Conservation (phyloP, 2,329 filamentous ascomycete genomes). For the Elsinoe necatrix region DNA sequence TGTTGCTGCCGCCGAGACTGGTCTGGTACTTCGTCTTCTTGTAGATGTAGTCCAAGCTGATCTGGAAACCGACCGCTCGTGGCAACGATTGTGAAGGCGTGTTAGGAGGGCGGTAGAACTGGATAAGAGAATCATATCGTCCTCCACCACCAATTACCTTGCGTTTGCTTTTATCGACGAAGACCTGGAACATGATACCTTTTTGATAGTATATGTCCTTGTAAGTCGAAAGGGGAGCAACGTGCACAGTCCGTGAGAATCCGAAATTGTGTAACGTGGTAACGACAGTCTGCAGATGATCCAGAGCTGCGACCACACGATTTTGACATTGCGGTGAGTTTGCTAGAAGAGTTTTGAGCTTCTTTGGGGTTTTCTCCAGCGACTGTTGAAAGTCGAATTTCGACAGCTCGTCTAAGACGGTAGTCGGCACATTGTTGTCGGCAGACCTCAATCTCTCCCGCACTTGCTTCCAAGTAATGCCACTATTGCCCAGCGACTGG, state of each 20-base stretch:
- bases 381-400: constrained; percentile 81
- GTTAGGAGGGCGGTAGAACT: constrained; percentile 53
- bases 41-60: constrained; percentile 72
- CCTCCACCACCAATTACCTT: constrained; percentile 91
- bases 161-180: constrained; percentile 71
- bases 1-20: constrained; percentile 37
- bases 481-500: constrained; percentile 76
- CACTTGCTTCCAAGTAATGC: constrained; percentile 75
- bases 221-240: constrained; percentile 76
- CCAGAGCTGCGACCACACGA: constrained; percentile 35
- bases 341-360: constrained; percentile 47
- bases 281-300: constrained; percentile 69
- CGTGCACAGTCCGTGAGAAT: constrained; percentile 68
- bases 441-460: constrained; percentile 73
- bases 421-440: constrained; percentile 72
- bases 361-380: constrained; percentile 65
- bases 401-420: constrained; percentile 80
- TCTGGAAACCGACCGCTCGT: constrained; percentile 85
- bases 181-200: constrained; percentile 80
- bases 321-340: constrained; percentile 24
- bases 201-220: constrained; percentile 86
- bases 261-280: constrained; percentile 68
- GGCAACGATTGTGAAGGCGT: not conserved
- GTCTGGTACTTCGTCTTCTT: constrained; percentile 22
- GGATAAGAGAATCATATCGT: constrained; percentile 82